phyloP scores from a whole-genome alignment of 2,329 filamentous ascomycete genomes.

The Apiospora malaysiana region DNA sequence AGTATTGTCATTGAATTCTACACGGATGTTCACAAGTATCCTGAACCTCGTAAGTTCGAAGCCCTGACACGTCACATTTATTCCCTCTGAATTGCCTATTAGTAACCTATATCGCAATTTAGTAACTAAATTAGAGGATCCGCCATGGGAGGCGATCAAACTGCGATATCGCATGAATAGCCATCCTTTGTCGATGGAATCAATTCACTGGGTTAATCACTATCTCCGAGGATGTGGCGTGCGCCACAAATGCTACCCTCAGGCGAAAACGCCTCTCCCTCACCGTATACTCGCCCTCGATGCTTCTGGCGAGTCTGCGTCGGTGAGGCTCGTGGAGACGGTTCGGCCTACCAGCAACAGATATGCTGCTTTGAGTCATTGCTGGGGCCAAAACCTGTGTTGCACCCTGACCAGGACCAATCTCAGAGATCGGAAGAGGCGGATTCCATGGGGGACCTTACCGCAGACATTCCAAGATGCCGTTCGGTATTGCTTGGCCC shows the following conservation, averaged over 20 bases:
- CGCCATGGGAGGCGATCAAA: too few species aligned
- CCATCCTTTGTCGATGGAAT: neutral
- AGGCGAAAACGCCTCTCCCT: neutral
- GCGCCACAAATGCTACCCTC: neutral
- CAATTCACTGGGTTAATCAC: neutral
- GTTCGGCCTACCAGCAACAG: too few species aligned
- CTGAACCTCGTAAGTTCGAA: too few species aligned
- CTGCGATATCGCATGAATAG: neutral
- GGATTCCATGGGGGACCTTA: neutral
- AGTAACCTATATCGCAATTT: too few species aligned
- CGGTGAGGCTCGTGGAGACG: neutral
- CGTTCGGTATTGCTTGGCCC: neutral
- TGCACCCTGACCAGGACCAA: neutral
- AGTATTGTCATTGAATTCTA: neutral
- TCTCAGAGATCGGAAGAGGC: neutral
- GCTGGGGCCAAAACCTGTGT: neutral
- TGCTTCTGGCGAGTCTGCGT: neutral
- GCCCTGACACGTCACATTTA: too few species aligned
- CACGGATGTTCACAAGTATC: too few species aligned
- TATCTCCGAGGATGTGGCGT: too few species aligned
- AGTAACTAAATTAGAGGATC: too few species aligned
- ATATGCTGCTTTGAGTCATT: neutral
- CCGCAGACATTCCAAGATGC: neutral
- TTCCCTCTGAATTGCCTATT: too few species aligned
- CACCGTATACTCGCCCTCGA: neutral